phyloP scores from a whole-genome alignment of 202 grass and related monocot genomes.

The Dendrocalamus latiflorus region DNA sequence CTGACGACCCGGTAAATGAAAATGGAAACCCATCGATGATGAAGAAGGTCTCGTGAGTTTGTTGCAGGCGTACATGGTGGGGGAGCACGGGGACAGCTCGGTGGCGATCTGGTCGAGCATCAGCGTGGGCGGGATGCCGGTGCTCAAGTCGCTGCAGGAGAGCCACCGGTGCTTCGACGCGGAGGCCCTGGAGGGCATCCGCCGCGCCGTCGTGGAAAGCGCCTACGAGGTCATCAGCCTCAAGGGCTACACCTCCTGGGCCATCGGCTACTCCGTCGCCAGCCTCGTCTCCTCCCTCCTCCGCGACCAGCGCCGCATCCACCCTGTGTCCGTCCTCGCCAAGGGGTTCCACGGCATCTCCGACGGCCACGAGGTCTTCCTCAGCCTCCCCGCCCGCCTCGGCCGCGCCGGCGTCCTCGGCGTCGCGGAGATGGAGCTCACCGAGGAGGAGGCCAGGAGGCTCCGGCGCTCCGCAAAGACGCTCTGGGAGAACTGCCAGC shows the following conservation, averaged over 20 bases:
- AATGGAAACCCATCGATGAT: too few relatives aligned
- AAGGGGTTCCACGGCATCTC: conserved; percentile 58
- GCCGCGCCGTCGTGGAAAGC: conserved; percentile 49
- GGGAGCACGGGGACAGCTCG: conserved; percentile 91
- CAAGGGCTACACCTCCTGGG: conserved; percentile 86
- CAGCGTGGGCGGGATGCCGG: conserved; percentile 58
- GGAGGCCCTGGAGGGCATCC: conserved; percentile 44
- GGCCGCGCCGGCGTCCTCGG: conserved; percentile 42
- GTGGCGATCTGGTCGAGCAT: conserved; percentile 87
- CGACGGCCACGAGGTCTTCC: conserved; percentile 57
- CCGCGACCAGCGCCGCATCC: conserved; percentile 71
- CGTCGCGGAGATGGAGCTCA: conserved; percentile 54
- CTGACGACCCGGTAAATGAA: too few relatives aligned
- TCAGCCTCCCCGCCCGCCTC: conserved; percentile 64
- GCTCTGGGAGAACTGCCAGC: conserved; percentile 52
- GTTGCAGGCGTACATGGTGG: conserved; percentile 89
- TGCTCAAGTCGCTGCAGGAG: conserved; percentile 52
- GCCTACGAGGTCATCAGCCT: conserved; percentile 79
- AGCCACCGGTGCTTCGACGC: conserved; percentile 37
- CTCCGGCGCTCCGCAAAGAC: conserved; percentile 49
- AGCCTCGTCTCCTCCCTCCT: conserved; percentile 59
- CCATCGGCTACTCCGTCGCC: conserved; percentile 77
- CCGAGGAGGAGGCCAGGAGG: conserved; percentile 44
- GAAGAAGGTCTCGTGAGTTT: too few relatives aligned
- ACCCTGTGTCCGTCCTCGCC: conserved; percentile 69